Conservation (phyloP, 2,329 filamentous ascomycete genomes). For the Arthrinium phaeospermum region DNA sequence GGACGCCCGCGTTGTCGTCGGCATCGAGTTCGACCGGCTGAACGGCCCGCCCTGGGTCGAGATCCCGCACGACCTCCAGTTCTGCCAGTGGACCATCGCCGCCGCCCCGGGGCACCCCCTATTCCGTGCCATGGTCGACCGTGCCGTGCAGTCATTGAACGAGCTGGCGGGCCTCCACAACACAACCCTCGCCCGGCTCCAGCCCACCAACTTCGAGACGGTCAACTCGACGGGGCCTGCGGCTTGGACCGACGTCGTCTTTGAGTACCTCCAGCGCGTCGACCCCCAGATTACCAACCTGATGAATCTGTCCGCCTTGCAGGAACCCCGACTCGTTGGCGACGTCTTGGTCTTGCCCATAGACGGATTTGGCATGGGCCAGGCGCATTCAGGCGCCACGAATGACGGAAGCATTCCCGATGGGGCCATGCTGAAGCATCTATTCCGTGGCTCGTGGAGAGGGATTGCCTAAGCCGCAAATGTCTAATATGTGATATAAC, state of each 20-base stretch:
- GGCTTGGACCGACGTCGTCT: conserved; percentile 41
- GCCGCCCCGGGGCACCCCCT: conserved; percentile 40
- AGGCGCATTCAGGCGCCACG: conserved; percentile 35
- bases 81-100: conserved; percentile 45
- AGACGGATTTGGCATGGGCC: conserved; percentile 37
- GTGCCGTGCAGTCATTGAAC: conserved; percentile 31
- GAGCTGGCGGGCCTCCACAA: conserved; percentile 24
- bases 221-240: conserved; percentile 41
- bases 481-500: neutral
- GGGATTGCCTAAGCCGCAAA: neutral
- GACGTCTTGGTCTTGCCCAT: conserved; percentile 35
- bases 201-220: conserved; percentile 35
- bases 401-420: conserved; percentile 35
- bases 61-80: conserved; percentile 38
- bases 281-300: conserved; percentile 28
- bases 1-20: conserved; percentile 35
- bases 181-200: conserved; percentile 24
- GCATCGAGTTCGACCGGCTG: conserved; percentile 40
- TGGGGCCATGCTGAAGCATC: conserved; percentile 34
- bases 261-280: conserved; percentile 33
- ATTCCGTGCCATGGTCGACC: conserved; percentile 34
- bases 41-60: conserved; percentile 35
- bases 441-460: conserved; percentile 34
- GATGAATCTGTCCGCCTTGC: conserved; percentile 25
- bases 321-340: conserved; percentile 24